Percentiles rank a stretch among this genome's conserved stretches.
Evolutionary conservation across 2,329 filamentous ascomycete species (phyloP).

Genomic region (Arthrobotrys iridis): DNA sequence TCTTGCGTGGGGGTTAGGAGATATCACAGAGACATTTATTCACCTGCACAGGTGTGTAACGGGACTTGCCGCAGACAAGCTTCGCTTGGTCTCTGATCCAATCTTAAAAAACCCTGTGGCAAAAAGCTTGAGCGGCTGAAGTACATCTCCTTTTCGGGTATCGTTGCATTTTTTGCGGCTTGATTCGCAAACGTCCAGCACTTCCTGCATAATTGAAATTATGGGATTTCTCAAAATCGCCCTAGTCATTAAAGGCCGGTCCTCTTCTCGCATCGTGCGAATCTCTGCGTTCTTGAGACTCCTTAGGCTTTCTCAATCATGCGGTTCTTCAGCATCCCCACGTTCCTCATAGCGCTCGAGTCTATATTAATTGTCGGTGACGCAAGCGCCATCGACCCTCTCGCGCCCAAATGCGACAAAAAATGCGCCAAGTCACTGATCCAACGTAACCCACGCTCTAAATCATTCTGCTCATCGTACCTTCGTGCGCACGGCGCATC

Average conservation of each 20-base stretch:
- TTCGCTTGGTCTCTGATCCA: slow-evolving; percentile 71
- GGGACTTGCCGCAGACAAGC: slow-evolving; percentile 71
- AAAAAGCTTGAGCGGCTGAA: slow-evolving; percentile 30
- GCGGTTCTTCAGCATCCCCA: background rate
- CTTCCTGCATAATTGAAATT: background rate
- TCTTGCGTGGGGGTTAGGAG: too few species aligned
- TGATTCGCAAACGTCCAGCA: background rate
- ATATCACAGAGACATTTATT: too few species aligned
- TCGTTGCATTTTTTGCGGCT: slow-evolving; percentile 11
- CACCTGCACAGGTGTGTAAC: too few species aligned
- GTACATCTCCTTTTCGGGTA: slow-evolving; percentile 20
- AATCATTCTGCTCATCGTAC: slow-evolving; percentile 24
- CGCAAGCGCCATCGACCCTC: background rate
- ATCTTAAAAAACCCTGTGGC: slow-evolving; percentile 58
- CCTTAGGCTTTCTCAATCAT: background rate
- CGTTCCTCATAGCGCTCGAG: background rate
- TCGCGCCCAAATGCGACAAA: slow-evolving; percentile 13
- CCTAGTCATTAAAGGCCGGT: background rate
- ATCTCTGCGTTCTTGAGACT: too few species aligned
- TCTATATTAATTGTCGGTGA: background rate
- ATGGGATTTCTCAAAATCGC: background rate
- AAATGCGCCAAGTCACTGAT: slow-evolving; percentile 20
- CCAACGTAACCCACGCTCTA: background rate
- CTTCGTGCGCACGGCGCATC: background rate
- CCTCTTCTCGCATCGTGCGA: background rate